Evolutionary conservation across 768 basidiomycete species (phyloP).

Genomic region (Tulasnella sp.): DNA sequence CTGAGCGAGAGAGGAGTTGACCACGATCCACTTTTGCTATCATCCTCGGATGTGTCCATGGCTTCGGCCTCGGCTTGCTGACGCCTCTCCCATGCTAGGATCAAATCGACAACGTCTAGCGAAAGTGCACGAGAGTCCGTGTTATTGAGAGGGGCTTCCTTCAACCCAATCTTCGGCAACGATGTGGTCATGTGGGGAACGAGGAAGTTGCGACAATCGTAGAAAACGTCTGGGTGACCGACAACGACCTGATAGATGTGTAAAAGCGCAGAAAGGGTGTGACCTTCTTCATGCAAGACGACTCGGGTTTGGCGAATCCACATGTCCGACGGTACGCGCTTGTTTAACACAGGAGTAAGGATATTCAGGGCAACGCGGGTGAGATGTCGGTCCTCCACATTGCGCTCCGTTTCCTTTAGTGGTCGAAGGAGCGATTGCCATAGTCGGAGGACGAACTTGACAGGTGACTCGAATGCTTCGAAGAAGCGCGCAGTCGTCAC

Average conservation of each 20-base stretch:
- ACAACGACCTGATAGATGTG: slow-evolving; percentile 89
- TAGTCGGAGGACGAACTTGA: slow-evolving; percentile 84
- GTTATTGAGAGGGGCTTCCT: slow-evolving; percentile 51
- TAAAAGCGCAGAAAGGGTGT: slow-evolving; percentile 59
- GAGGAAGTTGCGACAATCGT: slow-evolving; percentile 86
- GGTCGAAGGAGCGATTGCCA: slow-evolving; percentile 87
- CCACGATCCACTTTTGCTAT: slow-evolving; percentile 45
- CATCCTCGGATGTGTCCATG: slow-evolving; percentile 28
- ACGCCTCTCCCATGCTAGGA: slow-evolving; percentile 87
- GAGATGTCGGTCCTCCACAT: slow-evolving; percentile 69
- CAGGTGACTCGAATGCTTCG: slow-evolving; percentile 78
- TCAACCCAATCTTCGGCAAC: slow-evolving; percentile 81
- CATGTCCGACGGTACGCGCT: slow-evolving; percentile 51
- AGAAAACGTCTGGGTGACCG: slow-evolving; percentile 87
- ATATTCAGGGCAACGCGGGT: slow-evolving; percentile 85
- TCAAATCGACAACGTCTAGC: slow-evolving; percentile 85
- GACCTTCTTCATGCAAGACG: slow-evolving; percentile 83
- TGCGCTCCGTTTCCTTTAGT: slow-evolving; percentile 67
- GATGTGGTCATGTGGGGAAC: slow-evolving; percentile 91
- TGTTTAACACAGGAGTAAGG: slow-evolving; percentile 75
- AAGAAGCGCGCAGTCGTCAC: slow-evolving; percentile 90
- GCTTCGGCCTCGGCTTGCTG: slow-evolving; percentile 39
- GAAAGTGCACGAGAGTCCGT: slow-evolving; percentile 80
- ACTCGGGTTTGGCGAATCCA: slow-evolving; percentile 88
- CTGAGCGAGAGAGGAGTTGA: slow-evolving; percentile 72